Evolutionary conservation across 1,284 basidiomycete species (phyloP), one percentile per base, ranked within the genome.

Genomic region (Microbotryum intermedium): DNA sequence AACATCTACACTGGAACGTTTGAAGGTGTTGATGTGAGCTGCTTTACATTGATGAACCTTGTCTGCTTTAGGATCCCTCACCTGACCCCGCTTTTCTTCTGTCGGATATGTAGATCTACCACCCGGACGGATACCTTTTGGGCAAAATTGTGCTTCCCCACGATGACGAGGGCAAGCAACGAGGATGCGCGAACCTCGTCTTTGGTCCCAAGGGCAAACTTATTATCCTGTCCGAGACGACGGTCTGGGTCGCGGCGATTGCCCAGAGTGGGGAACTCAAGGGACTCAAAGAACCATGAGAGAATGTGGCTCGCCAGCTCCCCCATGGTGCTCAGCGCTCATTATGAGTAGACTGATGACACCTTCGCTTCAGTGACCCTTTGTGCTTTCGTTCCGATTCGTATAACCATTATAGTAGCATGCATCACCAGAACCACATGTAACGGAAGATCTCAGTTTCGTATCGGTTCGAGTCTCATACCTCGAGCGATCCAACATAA

Each of bases 1-100:
- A 86, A 87, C 68, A 79, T 88, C 1, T 87, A 86, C 65, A 77
- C 82, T 20, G 84, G 84, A 3, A 81, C 79, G 60, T 84, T 82
- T 6, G 87, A 90, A 67, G 88, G 87, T 48, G 82, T 86, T 1
- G 81, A 86, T 69, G 79, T 83, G 59, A 50, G 77, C 72, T 42
- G 42, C 44, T 23, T 44, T 10, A 26, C 62, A 28, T 56, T 54
- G 29, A n/a, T n/a, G n/a, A n/a, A n/a, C n/a, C n/a, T n/a, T n/a
- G n/a, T n/a, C n/a, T n/a, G n/a, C n/a, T n/a, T n/a, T n/a, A n/a
- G n/a, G n/a, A n/a, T n/a, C n/a, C n/a, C n/a, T n/a, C n/a, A 13
- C 20, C 47, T 28, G 48, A 46, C 26, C 30, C 26, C 28, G 20
- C 43, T 42, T 16, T 28, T 21, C 52, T 21, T 53, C n/a, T n/a